These are phyloP conservation scores for Allium cepa DNA, from an alignment of 106 monocot genomes.

Conservation along the genomic window DNA sequence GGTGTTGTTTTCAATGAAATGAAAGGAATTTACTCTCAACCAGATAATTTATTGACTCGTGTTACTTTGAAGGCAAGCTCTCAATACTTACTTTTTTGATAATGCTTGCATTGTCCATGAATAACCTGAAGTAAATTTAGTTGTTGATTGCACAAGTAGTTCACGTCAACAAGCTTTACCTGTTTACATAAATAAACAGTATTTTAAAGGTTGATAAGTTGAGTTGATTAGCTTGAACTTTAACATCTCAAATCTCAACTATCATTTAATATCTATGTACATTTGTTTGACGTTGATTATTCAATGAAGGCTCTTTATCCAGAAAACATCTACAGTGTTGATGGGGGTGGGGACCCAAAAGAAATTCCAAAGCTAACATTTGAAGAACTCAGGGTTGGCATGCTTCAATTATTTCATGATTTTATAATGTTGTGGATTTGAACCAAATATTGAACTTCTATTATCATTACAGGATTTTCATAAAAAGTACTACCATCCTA, in stretches of 20 bases:
- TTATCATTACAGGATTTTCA: conserved; percentile 68
- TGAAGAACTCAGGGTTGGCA: conserved; percentile 85
- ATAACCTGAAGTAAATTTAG: too few relatives aligned
- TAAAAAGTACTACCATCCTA: conserved; percentile 81
- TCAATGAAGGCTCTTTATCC: conserved; percentile 82
- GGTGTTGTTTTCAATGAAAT: conserved; percentile 99
- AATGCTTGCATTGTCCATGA: too few relatives aligned
- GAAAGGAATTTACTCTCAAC: conserved; percentile 99
- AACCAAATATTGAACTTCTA: too few relatives aligned
- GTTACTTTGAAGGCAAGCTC: conserved; percentile 65
- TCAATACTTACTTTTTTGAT: background rate
- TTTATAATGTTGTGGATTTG: too few relatives aligned
- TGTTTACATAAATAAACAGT: too few relatives aligned
- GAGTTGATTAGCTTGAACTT: too few relatives aligned
- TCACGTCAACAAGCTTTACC: too few relatives aligned
- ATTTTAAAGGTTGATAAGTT: too few relatives aligned
- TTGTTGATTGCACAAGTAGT: too few relatives aligned
- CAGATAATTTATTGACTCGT: conserved; percentile 85
- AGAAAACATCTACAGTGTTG: conserved; percentile 95
- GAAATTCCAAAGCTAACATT: conserved; percentile 92
- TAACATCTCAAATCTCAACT: too few relatives aligned
- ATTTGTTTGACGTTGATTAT: conserved; percentile 2
- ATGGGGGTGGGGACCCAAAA: conserved; percentile 97
- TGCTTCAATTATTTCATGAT: too few relatives aligned
- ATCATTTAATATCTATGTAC: background rate